phyloP scores from a whole-genome alignment of 2,329 filamentous ascomycete genomes.

The Diaporthe sp. region DNA sequence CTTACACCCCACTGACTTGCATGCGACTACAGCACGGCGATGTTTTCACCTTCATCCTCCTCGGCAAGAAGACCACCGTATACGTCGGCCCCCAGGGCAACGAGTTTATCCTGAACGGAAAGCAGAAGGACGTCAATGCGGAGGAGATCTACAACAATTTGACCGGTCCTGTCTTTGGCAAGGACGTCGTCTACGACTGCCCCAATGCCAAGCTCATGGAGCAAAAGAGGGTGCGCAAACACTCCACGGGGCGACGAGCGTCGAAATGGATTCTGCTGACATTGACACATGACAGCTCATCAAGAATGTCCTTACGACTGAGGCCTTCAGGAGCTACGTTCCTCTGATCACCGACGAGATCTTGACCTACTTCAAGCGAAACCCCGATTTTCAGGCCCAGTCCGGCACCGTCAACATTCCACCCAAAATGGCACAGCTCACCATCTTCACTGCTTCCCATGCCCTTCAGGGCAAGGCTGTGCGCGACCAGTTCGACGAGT shows the following conservation, averaged over 20 bases:
- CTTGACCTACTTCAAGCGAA: constrained; percentile 71
- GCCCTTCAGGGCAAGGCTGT: constrained; percentile 84
- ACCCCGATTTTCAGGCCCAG: constrained; percentile 69
- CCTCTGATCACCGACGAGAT: constrained; percentile 80
- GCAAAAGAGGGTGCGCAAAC: constrained; percentile 78
- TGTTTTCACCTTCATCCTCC: constrained; percentile 67
- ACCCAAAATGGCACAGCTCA: constrained; percentile 80
- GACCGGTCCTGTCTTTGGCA: constrained; percentile 76
- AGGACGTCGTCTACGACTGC: constrained; percentile 86
- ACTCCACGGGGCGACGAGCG: background rate
- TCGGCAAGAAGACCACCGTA: constrained; percentile 65
- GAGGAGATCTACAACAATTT: constrained; percentile 68
- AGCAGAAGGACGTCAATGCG: constrained; percentile 65
- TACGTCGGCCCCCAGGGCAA: constrained; percentile 66
- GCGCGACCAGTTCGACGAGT: constrained; percentile 77
- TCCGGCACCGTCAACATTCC: constrained; percentile 75
- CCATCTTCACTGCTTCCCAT: constrained; percentile 84
- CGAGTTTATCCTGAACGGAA: constrained; percentile 70
- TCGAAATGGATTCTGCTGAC: constrained; percentile 38
- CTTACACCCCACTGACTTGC: constrained; percentile 28
- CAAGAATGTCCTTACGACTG: constrained; percentile 78
- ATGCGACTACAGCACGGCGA: constrained; percentile 60
- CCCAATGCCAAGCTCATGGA: constrained; percentile 89
- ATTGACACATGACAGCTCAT: constrained; percentile 66
- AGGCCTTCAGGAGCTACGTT: constrained; percentile 76